Evolutionary conservation across 257 asterid genomes (phyloP), one percentile per base, ranked within the genome.

Genomic region (Jacaranda mimosifolia): DNA sequence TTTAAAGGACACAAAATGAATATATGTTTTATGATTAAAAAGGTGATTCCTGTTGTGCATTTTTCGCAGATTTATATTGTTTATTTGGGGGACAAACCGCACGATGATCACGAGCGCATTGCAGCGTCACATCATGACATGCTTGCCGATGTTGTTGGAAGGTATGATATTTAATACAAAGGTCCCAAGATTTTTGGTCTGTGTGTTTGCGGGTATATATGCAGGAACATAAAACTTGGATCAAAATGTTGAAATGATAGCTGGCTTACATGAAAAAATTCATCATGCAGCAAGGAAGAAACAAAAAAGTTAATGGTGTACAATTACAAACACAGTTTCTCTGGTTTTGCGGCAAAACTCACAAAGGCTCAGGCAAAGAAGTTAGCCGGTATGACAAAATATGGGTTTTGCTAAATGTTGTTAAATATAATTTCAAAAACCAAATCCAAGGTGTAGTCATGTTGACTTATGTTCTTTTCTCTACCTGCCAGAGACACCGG

Each of bases 251-350:
- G 58, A 52, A 52, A 52, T 13, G 35, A 56, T 17, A n/a, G 13
- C 6, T 0, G 15, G 67, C 35, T 35, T 9, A 35, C 43, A 7
- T 15, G 48, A 19, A 21, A 43, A 5, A 8, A 38, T 19, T 59
- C 43, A 56, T 32, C 4, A n/a, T 48, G 78, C 71, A 70, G 84
- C 60, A 69, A 63, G 8, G 81, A 80, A 40, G 73, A 69, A 60
- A 67, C 58, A 13, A 21, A 52, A 49, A 55, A 39, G 59, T 46
- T 15, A 8, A 80, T 70, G 70, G 42, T 75, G 32, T 76, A 80
- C 42, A 80, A 70, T 53, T 80, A 80, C 59, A 75, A 75, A 51
- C 72, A 80, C 72, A 79, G 84, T 17, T 81, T 81, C 21, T 81
- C 84, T 7, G 84, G 78, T 6, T 76, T 81, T 72, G 74, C 84